Evolutionary conservation across 1,284 basidiomycete genomes (phyloP), one percentile per base, ranked within the genome.

Genomic region (Sporisorium reilianum): DNA sequence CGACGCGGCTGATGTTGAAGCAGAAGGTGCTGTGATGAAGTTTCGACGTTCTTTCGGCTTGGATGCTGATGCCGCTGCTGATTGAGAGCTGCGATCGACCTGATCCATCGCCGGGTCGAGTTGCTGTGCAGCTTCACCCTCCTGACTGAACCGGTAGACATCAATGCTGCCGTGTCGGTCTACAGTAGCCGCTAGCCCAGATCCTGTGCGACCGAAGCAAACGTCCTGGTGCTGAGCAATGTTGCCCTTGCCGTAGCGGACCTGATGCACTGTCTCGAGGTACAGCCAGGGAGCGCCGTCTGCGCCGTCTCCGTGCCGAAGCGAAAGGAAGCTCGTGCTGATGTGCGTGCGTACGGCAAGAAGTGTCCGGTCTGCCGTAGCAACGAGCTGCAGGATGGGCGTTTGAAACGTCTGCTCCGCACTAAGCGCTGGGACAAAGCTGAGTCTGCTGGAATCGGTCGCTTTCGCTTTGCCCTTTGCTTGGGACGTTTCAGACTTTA

Each of bases 371-470:
- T 68, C 45, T 3, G 58, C 23, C 23, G 57, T 58, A 7, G 57
- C 40, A 16, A 63, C 16, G 20, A 74, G 38, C 52, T 74, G 71
- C 10, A 74, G 59, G 14, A 74, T 59, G 0, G 65, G 71, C 0
- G 65, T 74, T 23, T 26, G 40, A 34, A 50, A 63, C 41, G 26
- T 42, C 3, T 55, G 58, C 22, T 64, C 58, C 5, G 58, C 42
- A 5, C 53, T 25, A 16, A 55, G 50, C 3, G 71, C 62, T 12
- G 62, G 71, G 0, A 54, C 2, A 40, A 74, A 68, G 46, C 36
- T 38, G 14, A 74, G 22, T 20, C 23, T 44, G 57, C 4, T 25
- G 9, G 46, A 18, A 25, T 48, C 34, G 4, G 22, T 42, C 30
- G 56, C 54, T 32, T 23, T 64, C 11, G 65, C 30, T 26, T 65